Evolutionary conservation across 2,329 filamentous ascomycete species (phyloP).

Genomic region (Trichoderma sp.): DNA sequence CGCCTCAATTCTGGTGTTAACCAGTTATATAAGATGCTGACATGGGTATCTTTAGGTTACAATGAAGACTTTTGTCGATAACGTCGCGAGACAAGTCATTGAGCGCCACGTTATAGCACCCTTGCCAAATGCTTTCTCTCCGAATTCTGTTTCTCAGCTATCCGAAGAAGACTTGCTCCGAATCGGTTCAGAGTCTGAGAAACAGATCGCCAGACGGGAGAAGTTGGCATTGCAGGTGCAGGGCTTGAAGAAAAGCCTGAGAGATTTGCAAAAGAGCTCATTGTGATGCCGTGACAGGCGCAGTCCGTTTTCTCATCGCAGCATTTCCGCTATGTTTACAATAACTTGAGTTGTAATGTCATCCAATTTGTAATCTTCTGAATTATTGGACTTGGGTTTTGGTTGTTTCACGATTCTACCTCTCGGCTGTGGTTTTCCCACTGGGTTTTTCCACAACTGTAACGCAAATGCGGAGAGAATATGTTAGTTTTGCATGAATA

Average conservation of each 20-base stretch:
- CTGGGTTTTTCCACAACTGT: constrained; percentile 2
- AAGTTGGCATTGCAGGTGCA: neutral
- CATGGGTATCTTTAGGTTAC: neutral
- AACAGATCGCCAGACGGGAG: neutral
- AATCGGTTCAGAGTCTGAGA: neutral
- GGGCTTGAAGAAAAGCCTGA: neutral
- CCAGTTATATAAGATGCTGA: neutral
- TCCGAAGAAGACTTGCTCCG: constrained; percentile 4
- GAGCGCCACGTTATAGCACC: neutral
- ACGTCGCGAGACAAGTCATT: constrained; percentile 1
- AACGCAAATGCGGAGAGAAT: neutral
- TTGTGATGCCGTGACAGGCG: neutral
- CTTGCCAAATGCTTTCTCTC: neutral
- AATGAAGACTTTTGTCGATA: constrained; percentile 7
- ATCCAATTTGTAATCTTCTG: neutral
- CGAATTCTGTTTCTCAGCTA: neutral
- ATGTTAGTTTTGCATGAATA: neutral
- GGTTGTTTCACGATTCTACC: neutral
- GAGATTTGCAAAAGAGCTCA: neutral
- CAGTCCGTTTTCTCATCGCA: neutral
- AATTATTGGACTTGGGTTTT: neutral
- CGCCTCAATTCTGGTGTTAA: accelerated
- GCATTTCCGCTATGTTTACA: neutral
- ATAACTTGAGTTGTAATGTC: neutral
- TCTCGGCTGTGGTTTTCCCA: constrained; percentile 8